Evolutionary conservation across 148 eudicot species (phyloP), one percentile per base, ranked within the genome.

Genomic region (Camellia granthamiana): DNA sequence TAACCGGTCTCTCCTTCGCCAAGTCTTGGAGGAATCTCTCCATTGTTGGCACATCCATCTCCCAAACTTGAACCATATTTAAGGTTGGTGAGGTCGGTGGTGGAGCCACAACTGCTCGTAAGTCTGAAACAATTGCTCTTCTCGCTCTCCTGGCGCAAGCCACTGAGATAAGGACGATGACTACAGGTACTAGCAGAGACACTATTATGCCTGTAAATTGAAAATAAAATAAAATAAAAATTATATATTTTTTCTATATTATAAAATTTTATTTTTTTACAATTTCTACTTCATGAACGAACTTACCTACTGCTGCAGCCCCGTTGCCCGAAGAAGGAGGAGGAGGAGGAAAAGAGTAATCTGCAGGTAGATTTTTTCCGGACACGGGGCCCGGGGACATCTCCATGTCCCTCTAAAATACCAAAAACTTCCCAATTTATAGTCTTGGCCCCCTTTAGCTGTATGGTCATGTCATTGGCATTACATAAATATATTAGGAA

Each of bases 11-110:
- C 13, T 52, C 76, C 18, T 54, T 54, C 6, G 76, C 76, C 8
- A 72, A 18, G 76, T 72, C 76, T 72, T 51, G n/a, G 38, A 72
- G 76, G 61, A 72, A 49, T n/a, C 19, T 72, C 44, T 72, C 59
- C 44, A 6, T 72, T 23, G 76, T 72, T 7, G 76, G 61, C 23
- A 42, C 60, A 51, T 52, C 19, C 3, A 72, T 54, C 9, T 72
- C 2, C 60, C 60, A 52, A 72, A 21, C 60, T 72, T 12, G 76
- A 72, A 21, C 75, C 16, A 6, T 19, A 51, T 12, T 46, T 23
- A 13, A 42, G 72, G 72, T 0, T 19, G 19, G 21, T 2, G 49
- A 14, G 16, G 30, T 30, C 38, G 15, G 41, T 11, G 6, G 14
- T 9, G 59, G 23, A 72, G 55, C 75, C 9, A 49, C 43, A 0